Conservation (phyloP, 192 early-diverging fungal genomes). For the Kickxella alabastrina region DNA sequence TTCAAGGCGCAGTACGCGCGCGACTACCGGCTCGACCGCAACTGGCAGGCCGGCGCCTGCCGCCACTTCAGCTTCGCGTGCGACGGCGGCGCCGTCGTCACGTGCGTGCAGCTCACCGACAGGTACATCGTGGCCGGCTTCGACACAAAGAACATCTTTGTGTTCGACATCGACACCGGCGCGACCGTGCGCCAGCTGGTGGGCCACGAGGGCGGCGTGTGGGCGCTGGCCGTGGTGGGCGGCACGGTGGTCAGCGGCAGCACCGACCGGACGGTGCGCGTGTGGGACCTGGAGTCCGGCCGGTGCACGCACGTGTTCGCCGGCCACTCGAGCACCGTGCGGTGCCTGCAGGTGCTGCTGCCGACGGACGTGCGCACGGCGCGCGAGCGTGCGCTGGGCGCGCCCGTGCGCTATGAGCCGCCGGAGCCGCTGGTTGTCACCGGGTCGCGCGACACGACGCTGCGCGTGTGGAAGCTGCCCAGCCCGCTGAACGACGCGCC, state of each 20-base stretch:
- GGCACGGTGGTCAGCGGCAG: slow-evolving; percentile 89
- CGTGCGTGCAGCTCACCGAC: slow-evolving; percentile 94
- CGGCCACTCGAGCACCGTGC: slow-evolving; percentile 92
- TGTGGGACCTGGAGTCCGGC: slow-evolving; percentile 93
- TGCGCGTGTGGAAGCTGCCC: slow-evolving; percentile 91
- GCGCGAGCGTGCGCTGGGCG: slow-evolving; percentile 26
- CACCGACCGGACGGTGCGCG: slow-evolving; percentile 90
- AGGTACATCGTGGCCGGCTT: slow-evolving; percentile 93
- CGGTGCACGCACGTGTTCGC: slow-evolving; percentile 89
- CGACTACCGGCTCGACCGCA: slow-evolving; percentile 74
- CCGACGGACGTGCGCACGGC: slow-evolving; percentile 56
- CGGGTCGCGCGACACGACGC: slow-evolving; percentile 89
- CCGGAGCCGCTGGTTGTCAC: slow-evolving; percentile 85
- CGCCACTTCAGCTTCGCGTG: slow-evolving; percentile 77
- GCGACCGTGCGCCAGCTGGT: slow-evolving; percentile 62
- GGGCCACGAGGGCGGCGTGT: slow-evolving; percentile 95
- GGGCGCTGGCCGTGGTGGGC: slow-evolving; percentile 91
- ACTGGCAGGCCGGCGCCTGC: slow-evolving; percentile 76
- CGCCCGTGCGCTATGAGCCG: slow-evolving; percentile 56
- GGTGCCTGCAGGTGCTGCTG: slow-evolving; percentile 86
- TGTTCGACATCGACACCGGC: slow-evolving; percentile 88
- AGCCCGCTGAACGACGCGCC: slow-evolving; percentile 61
- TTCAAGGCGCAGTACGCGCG: slow-evolving; percentile 80
- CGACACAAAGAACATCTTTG: slow-evolving; percentile 89
- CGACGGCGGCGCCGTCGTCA: slow-evolving; percentile 81